These are phyloP conservation scores for Phyllostachys edulis DNA, from an alignment of 176 grass and related monocot genomes.

Conservation along the genomic window DNA sequence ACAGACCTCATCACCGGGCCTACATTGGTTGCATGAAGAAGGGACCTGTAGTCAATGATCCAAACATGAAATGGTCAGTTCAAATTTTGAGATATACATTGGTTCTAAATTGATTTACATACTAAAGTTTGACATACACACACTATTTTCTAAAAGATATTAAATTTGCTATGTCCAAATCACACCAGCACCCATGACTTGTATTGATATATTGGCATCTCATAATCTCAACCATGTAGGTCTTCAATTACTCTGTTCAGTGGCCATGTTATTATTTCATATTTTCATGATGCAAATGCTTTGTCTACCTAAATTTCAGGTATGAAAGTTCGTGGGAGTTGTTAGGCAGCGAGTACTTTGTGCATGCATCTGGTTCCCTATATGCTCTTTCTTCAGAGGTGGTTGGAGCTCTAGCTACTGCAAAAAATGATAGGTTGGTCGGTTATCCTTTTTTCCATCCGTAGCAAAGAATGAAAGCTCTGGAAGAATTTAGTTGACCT, in stretches of 20 bases:
- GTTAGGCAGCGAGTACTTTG: conserved; percentile 85
- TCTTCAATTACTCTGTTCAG: not conserved
- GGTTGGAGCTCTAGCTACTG: conserved; percentile 60
- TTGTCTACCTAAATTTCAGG: conserved; percentile 48
- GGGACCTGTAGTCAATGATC: conserved; percentile 91
- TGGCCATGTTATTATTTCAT: conserved; percentile 21
- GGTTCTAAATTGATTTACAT: conserved; percentile 17
- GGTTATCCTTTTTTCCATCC: conserved; percentile 8
- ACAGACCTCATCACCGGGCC: conserved; percentile 63
- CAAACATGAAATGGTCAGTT: conserved; percentile 83
- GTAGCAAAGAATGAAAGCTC: not conserved
- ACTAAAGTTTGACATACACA: conserved; percentile 9
- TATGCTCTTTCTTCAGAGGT: conserved; percentile 90
- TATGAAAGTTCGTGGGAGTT: conserved; percentile 90
- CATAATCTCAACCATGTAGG: not conserved
- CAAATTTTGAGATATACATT: conserved; percentile 13
- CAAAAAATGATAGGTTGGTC: conserved; percentile 78
- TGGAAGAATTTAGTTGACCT: conserved; percentile 1
- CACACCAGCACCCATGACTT: not conserved
- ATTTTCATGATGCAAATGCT: not conserved
- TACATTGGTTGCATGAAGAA: conserved; percentile 99
- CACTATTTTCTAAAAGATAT: not conserved
- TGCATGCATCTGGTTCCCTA: conserved; percentile 75
- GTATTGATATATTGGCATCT: not conserved
- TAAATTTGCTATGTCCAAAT: conserved; percentile 13